Conservation (phyloP, 305 asterid species). For the Nicotiana rustica region DNA sequence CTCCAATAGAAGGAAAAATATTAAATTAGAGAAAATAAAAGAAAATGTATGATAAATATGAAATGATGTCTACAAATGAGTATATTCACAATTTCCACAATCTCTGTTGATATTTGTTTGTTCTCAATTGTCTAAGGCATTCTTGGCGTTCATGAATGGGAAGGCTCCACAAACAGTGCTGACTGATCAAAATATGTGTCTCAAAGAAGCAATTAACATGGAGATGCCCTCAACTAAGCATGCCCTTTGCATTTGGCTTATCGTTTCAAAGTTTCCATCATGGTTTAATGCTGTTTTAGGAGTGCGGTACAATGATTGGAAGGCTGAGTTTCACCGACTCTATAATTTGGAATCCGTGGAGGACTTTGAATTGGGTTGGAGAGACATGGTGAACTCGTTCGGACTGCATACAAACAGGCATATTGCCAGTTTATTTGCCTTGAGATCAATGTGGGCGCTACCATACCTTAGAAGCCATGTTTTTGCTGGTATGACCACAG, state of each 20-base stretch:
- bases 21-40: background rate
- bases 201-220: constrained; percentile 86
- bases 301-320: constrained; percentile 93
- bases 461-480: constrained; percentile 92
- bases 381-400: constrained; percentile 82
- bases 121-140: constrained; percentile 60
- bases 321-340: constrained; percentile 82
- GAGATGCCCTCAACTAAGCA: constrained; percentile 91
- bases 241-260: constrained; percentile 97
- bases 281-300: constrained; percentile 97
- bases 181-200: constrained; percentile 92
- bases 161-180: constrained; percentile 91
- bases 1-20: background rate
- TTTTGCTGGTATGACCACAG: constrained; percentile 90
- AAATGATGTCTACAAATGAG: background rate
- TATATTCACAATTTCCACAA: constrained; percentile 23
- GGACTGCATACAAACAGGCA: constrained; percentile 92
- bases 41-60: constrained; percentile 2
- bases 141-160: constrained; percentile 87
- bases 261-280: constrained; percentile 86
- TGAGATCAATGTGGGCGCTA: constrained; percentile 85
- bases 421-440: constrained; percentile 73
- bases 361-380: constrained; percentile 94
- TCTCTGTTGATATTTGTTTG: constrained; percentile 41
- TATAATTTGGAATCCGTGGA: constrained; percentile 80